Evolutionary conservation across 2,329 filamentous ascomycete genomes (phyloP).

Genomic region (Triangularia setosa): DNA sequence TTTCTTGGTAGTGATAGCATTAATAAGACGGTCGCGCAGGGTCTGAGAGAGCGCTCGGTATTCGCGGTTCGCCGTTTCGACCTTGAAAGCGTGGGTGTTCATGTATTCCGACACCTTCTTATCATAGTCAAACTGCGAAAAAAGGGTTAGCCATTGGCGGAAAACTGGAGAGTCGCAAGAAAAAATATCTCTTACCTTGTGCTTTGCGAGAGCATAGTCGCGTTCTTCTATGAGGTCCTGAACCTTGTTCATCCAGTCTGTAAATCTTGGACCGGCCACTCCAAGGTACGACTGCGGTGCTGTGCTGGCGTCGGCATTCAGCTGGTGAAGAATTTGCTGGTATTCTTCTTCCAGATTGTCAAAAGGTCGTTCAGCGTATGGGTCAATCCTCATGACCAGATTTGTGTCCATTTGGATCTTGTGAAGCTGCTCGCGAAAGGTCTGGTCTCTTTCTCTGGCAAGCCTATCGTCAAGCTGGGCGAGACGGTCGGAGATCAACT

Average conservation of each 20-base stretch:
- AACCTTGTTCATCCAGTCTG: slow-evolving; percentile 78
- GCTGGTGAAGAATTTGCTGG: slow-evolving; percentile 35
- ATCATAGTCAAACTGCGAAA: slow-evolving; percentile 56
- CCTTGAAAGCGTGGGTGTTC: slow-evolving; percentile 57
- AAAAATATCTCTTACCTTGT: slow-evolving; percentile 63
- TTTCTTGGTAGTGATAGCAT: slow-evolving; percentile 61
- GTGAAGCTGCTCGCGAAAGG: slow-evolving; percentile 85
- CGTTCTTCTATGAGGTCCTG: slow-evolving; percentile 85
- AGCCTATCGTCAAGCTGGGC: slow-evolving; percentile 73
- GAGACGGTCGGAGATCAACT: slow-evolving; percentile 75
- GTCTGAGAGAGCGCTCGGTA: slow-evolving; percentile 57
- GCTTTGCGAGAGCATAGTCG: slow-evolving; percentile 75
- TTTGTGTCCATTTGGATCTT: slow-evolving; percentile 89
- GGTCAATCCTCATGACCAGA: slow-evolving; percentile 79
- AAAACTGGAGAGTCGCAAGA: slow-evolving; percentile 6
- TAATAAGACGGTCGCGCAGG: slow-evolving; percentile 63
- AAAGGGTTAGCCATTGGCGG: background rate
- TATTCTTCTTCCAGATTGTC: slow-evolving; percentile 42
- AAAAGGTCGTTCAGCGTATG: slow-evolving; percentile 56
- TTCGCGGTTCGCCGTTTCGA: slow-evolving; percentile 60
- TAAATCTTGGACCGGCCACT: slow-evolving; percentile 79
- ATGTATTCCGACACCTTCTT: slow-evolving; percentile 57
- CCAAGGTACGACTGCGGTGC: slow-evolving; percentile 57
- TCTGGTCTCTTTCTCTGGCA: slow-evolving; percentile 72
- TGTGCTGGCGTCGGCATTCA: slow-evolving; percentile 33